Conservation (phyloP, 1,139 yeast genomes). For the Nakaseomyces nivariensis region DNA sequence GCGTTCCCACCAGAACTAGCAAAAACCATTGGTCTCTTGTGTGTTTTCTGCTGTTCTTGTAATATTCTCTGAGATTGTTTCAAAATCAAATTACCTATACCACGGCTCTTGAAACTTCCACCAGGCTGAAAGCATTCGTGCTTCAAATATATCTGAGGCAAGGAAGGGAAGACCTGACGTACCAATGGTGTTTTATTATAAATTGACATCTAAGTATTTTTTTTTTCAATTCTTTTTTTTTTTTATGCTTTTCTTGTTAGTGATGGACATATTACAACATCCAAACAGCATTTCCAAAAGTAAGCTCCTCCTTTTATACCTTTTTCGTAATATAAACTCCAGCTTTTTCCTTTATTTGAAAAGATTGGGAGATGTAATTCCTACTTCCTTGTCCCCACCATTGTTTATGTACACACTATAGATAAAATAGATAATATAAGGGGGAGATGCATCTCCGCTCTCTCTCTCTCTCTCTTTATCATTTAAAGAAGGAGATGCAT, state of each 20-base stretch:
- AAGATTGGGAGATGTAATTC: too few relatives aligned
- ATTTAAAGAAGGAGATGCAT: constrained; percentile 3
- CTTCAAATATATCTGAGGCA: constrained; percentile 45
- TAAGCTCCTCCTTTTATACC: too few relatives aligned
- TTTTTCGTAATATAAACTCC: too few relatives aligned
- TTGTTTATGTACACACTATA: too few relatives aligned
- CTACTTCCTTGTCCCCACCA: too few relatives aligned
- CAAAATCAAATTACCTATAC: constrained; percentile 43
- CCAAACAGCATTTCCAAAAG: too few relatives aligned
- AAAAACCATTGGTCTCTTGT: constrained; percentile 36
- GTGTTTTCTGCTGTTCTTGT: not conserved
- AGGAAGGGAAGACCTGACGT: constrained; percentile 29
- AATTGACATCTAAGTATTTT: constrained; percentile 7
- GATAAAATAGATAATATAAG: too few relatives aligned
- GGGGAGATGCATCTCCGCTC: too few relatives aligned
- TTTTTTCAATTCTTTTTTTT: constrained; percentile 7
- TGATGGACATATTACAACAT: too few relatives aligned
- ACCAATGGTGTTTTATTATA: constrained; percentile 37
- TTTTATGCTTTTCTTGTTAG: not conserved
- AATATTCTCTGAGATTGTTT: constrained; percentile 15
- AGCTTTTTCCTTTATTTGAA: too few relatives aligned
- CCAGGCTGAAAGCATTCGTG: constrained; percentile 61
- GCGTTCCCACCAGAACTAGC: constrained; percentile 75
- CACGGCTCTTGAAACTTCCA: constrained; percentile 64
- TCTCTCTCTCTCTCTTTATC: too few relatives aligned